A percentile compares a stretch with the other conserved stretches of the same genome.
These are phyloP conservation scores for Cordia subcordata DNA, from an alignment of 257 asterid species.

Conservation along the genomic window DNA sequence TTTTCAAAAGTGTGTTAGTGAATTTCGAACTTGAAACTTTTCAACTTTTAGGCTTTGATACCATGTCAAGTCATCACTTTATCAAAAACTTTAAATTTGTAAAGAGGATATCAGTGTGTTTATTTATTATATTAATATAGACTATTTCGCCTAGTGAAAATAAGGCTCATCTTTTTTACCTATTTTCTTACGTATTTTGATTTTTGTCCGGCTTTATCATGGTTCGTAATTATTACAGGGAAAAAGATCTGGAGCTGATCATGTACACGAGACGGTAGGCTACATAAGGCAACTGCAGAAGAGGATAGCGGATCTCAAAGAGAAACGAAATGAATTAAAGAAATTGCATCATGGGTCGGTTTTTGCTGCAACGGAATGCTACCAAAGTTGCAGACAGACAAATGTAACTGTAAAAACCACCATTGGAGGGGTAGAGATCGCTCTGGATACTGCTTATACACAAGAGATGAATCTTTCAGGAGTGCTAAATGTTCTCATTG, in stretches of 20 bases:
- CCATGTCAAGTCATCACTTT: too few relatives aligned
- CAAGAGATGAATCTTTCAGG: conserved; percentile 13
- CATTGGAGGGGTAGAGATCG: conserved; percentile 6
- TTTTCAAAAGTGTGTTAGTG: too few relatives aligned
- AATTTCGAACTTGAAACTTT: too few relatives aligned
- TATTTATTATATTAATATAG: too few relatives aligned
- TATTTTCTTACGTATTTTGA: too few relatives aligned
- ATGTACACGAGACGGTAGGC: conserved; percentile 32
- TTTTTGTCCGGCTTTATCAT: background rate
- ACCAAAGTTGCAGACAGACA: background rate
- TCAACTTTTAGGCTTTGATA: too few relatives aligned
- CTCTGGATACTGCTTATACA: background rate
- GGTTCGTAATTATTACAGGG: conserved; percentile 27
- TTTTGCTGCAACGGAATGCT: background rate
- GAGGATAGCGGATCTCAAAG: conserved; percentile 18
- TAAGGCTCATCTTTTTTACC: too few relatives aligned
- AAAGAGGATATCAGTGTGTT: too few relatives aligned
- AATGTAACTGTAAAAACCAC: conserved; percentile 11
- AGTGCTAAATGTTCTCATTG: conserved; percentile 12
- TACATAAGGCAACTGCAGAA: conserved; percentile 39
- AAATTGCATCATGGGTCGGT: background rate
- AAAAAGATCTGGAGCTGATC: conserved; percentile 42
- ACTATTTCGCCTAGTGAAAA: too few relatives aligned
- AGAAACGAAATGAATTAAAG: conserved; percentile 1
- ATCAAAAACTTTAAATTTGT: too few relatives aligned